phyloP scores from a whole-genome alignment of 225 moss, liverwort and hornwort species.

The Pseudisothecium myosuroides region DNA sequence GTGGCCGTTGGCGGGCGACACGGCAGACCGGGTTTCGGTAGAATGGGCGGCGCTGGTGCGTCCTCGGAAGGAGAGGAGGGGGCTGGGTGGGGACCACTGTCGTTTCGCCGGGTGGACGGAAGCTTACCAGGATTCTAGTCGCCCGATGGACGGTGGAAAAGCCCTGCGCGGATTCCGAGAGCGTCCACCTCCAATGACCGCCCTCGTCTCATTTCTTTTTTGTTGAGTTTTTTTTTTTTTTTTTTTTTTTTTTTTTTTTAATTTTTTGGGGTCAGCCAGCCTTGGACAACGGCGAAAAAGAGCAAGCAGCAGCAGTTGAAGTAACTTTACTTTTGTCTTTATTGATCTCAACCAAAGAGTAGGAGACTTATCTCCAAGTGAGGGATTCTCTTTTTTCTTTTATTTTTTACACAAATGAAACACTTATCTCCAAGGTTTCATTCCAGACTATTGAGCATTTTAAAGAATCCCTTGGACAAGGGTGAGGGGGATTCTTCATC shows the following conservation, averaged over 20 bases:
- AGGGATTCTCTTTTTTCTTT: too few relatives aligned
- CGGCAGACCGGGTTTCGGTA: neutral
- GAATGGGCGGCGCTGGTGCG: neutral
- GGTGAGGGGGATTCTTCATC: too few relatives aligned
- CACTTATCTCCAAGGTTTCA: too few relatives aligned
- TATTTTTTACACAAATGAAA: too few relatives aligned
- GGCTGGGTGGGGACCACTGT: neutral
- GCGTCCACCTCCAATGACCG: neutral
- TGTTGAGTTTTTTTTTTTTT: neutral
- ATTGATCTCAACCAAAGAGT: neutral
- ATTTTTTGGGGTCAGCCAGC: neutral
- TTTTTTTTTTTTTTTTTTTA: neutral
- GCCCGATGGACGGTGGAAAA: neutral
- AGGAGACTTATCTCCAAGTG: neutral
- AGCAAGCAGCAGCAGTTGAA: neutral
- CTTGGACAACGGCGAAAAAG: neutral
- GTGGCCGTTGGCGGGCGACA: conserved; percentile 7
- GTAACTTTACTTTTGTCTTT: neutral
- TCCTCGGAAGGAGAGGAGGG: neutral
- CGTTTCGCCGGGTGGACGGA: neutral
- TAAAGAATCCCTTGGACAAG: too few relatives aligned
- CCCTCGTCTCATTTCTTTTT: neutral
- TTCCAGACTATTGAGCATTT: too few relatives aligned
- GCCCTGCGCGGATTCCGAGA: neutral
- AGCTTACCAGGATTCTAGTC: neutral